Evolutionary conservation across 1,284 basidiomycete genomes (phyloP), one percentile per base, ranked within the genome.

Genomic region (Thecaphora frezii): DNA sequence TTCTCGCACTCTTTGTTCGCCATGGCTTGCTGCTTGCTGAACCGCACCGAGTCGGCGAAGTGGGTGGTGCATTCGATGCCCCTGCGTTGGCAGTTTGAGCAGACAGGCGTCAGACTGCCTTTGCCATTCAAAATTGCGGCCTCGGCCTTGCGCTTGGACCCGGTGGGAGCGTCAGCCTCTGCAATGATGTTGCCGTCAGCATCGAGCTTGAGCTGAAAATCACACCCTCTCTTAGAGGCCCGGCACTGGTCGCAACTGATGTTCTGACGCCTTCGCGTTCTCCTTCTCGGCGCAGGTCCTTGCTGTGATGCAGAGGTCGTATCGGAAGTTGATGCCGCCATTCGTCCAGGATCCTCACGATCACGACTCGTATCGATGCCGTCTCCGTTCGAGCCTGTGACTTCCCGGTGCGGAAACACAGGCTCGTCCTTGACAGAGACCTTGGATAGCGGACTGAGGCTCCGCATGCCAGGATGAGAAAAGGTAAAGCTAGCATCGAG

Each of bases 161-260:
- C 64, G 4, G 51, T 42, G 21, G 40, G 51, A 18, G 48, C 43
- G n/a, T 37, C 41, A 25, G 39, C 21, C 12, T 55, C 48, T 12
- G 48, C 39, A 5, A 60, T 25, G 24, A 59, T 60, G 49, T 67
- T 62, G 44, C 59, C 65, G 21, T 67, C 64, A 5, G 64, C 60
- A 30, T 67, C 59, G 40, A 62, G 59, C 26, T 58, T 54, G 28
- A 67, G 50, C 40, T 67, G 65, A 24, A 67, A 67, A 28, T 67
- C 65, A 21, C 65, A 67, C 7, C 65, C 65, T 41, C 65, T 52
- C 49, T 67, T 67, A 14, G 65, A 67, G 13, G 65, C 65, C 22
- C 65, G 52, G 36, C 65, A 67, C 44, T 67, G 65, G 41, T 67
- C 65, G 22, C 65, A 67, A 63, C 65, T 67, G 51, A 67, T 63